Conservation (phyloP, 1,284 basidiomycete genomes). For the Neonothopanus nambi region DNA sequence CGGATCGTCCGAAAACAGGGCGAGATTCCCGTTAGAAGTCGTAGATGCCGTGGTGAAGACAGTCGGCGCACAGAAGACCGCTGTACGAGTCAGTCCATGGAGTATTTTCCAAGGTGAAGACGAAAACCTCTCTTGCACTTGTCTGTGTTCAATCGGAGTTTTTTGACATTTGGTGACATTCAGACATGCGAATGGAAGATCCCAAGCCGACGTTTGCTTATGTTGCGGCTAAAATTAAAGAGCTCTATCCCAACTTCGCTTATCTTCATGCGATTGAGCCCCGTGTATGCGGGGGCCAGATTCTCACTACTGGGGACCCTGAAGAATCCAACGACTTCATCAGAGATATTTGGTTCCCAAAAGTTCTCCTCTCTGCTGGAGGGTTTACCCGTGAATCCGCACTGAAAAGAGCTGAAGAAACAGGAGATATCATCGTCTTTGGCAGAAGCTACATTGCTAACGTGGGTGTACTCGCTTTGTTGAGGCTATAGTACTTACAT, state of each 20-base stretch:
- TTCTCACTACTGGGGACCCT: neutral
- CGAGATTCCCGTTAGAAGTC: constrained; percentile 42
- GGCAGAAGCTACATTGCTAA: constrained; percentile 32
- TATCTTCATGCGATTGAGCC: constrained; percentile 56
- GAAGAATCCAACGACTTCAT: constrained; percentile 23
- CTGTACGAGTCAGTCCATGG: constrained; percentile 47
- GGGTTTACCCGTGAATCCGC: constrained; percentile 36
- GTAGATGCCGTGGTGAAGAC: constrained; percentile 31
- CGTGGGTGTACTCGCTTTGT: constrained; percentile 19
- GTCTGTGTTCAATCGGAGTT: neutral
- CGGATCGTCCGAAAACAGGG: constrained; percentile 46
- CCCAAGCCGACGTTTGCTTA: constrained; percentile 23
- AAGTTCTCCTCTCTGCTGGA: too few species aligned
- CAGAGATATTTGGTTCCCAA: constrained; percentile 12
- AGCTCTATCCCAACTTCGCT: constrained; percentile 40
- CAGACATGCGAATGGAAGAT: constrained; percentile 37
- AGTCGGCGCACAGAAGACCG: constrained; percentile 35
- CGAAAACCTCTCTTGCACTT: too few species aligned
- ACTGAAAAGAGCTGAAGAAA: constrained; percentile 32
- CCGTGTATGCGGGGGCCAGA: constrained; percentile 22
- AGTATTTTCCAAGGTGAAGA: constrained; percentile 15
- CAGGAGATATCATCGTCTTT: constrained; percentile 42
- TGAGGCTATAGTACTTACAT: neutral
- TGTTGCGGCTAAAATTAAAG: constrained; percentile 36
- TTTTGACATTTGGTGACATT: too few species aligned